These are phyloP conservation scores for Pochonia chlamydosporia DNA, from an alignment of 2,329 filamentous ascomycete species.

Conservation along the genomic window DNA sequence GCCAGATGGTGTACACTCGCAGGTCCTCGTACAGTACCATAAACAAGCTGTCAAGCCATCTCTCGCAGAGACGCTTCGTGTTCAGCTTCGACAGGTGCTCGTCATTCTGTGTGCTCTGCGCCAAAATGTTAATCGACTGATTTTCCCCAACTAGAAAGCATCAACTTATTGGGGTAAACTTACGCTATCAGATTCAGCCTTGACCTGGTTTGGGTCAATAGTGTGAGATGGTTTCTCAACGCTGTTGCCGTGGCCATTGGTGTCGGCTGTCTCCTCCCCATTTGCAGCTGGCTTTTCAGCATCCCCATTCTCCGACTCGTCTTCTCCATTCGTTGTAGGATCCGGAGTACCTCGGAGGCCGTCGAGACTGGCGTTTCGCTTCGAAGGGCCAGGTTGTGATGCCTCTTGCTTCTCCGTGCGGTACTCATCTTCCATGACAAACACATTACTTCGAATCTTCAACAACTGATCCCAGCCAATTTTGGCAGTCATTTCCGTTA, in stretches of 20 bases:
- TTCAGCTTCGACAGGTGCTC: conserved; percentile 84
- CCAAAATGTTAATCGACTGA: not conserved
- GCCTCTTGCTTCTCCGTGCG: conserved; percentile 74
- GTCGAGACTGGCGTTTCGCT: conserved; percentile 73
- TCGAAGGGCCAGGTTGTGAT: conserved; percentile 39
- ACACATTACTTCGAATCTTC: conserved; percentile 92
- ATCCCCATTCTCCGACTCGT: conserved; percentile 28
- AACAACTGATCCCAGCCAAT: conserved; percentile 97
- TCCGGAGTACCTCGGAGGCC: conserved; percentile 68
- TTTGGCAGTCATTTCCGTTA: conserved; percentile 93
- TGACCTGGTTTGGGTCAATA: conserved; percentile 70
- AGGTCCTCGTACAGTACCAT: conserved; percentile 99
- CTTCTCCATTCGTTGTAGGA: conserved; percentile 43
- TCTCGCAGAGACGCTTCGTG: conserved; percentile 93
- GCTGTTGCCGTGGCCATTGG: conserved; percentile 27
- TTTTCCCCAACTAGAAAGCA: too few relatives aligned
- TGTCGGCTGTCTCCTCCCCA: conserved; percentile 27
- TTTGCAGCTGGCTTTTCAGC: conserved; percentile 16
- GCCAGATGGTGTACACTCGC: conserved; percentile 98
- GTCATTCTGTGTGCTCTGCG: conserved; percentile 57
- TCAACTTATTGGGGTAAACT: too few relatives aligned
- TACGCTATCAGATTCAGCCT: conserved; percentile 68
- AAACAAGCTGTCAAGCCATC: conserved; percentile 97
- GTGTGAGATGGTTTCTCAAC: conserved; percentile 78
- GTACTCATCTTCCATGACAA: conserved; percentile 99